Percentiles rank a stretch among this genome's conserved stretches.
These are phyloP conservation scores for Chaetoceros tenuissimus DNA, from an alignment of 108 stramenopile species.

Conservation along the genomic window DNA sequence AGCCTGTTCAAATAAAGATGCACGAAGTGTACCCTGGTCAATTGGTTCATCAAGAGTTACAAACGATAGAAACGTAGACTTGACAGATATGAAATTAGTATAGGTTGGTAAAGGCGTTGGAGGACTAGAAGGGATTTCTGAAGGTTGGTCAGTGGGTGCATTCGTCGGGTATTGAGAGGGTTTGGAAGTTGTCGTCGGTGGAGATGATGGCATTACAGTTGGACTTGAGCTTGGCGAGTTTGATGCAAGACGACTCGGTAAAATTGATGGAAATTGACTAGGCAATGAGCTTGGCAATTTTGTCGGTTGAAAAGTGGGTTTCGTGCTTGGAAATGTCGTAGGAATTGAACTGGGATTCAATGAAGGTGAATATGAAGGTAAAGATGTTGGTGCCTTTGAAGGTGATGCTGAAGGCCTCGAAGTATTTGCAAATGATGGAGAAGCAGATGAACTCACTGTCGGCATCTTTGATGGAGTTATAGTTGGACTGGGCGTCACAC, in stretches of 20 bases:
- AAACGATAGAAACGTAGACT: constrained; percentile 15
- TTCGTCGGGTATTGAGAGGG: background rate
- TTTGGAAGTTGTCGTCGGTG: background rate
- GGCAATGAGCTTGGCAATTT: too few species aligned
- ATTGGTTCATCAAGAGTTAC: constrained; percentile 18
- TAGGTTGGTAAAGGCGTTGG: constrained; percentile 23
- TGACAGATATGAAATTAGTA: background rate
- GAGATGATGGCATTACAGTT: background rate
- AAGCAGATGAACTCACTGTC: constrained; percentile 3
- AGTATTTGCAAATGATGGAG: constrained; percentile 1
- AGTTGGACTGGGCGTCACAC: too few species aligned
- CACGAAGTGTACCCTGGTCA: constrained; percentile 3
- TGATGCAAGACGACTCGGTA: background rate
- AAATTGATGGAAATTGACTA: too few species aligned
- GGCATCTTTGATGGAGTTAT: constrained; percentile 1
- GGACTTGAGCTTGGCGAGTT: background rate
- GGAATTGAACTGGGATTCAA: too few species aligned
- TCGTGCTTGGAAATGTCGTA: too few species aligned
- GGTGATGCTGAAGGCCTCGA: constrained; percentile 14
- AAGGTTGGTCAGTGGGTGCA: background rate
- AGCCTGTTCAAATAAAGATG: constrained; percentile 5
- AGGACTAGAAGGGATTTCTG: background rate
- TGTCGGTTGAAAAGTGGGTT: background rate
- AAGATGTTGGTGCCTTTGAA: too few species aligned
- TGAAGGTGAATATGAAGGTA: too few species aligned